These are phyloP conservation scores for Eucalyptus grandis DNA, from an alignment of 345 rosid species.

Conservation along the genomic window DNA sequence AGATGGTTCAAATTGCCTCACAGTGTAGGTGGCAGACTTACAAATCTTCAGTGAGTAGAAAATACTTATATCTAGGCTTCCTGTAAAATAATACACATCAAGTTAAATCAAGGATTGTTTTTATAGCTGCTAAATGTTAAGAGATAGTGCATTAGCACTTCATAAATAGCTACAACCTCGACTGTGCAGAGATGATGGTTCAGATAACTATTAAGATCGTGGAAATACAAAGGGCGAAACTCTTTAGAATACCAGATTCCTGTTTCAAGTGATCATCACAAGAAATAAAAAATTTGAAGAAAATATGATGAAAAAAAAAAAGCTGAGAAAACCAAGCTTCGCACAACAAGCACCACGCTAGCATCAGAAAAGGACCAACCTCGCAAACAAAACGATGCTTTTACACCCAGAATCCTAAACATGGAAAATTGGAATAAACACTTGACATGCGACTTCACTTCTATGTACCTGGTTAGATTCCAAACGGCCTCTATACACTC, in stretches of 20 bases:
- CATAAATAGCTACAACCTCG: neutral
- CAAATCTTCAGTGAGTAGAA: neutral
- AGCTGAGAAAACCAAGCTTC: neutral
- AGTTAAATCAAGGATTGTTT: neutral
- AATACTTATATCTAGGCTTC: neutral
- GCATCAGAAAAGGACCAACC: neutral
- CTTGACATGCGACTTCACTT: neutral
- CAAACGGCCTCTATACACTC: slow-evolving; percentile 71
- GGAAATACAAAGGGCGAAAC: neutral
- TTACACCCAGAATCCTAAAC: neutral
- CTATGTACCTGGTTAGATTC: slow-evolving; percentile 50
- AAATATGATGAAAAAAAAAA: neutral
- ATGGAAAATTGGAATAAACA: neutral
- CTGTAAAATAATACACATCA: neutral
- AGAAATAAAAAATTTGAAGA: neutral
- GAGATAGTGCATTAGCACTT: neutral
- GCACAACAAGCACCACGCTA: neutral
- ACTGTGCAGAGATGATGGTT: neutral
- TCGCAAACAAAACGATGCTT: neutral
- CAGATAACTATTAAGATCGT: neutral
- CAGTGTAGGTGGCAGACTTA: neutral
- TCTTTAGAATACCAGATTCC: neutral
- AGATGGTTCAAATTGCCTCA: neutral
- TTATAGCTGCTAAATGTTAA: neutral
- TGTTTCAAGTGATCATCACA: neutral